A percentile compares a stretch with the other conserved stretches of the same genome.
These are phyloP conservation scores for Globisporangium perplexum DNA, from an alignment of 352 stramenopile genomes.

Conservation along the genomic window DNA sequence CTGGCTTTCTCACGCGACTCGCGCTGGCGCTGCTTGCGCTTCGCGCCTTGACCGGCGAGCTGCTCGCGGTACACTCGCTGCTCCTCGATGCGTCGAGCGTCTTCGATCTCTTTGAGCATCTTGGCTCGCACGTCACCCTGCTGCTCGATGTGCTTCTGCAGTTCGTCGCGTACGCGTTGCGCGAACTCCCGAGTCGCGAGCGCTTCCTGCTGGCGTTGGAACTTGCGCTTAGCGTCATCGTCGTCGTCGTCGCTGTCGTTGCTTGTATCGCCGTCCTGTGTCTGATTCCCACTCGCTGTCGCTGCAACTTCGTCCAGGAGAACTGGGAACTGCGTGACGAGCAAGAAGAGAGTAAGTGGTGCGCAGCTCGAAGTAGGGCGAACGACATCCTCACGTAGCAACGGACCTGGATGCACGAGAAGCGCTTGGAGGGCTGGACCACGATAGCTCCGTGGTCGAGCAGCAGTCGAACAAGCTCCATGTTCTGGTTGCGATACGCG, in stretches of 20 bases:
- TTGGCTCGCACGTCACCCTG: constrained; percentile 21
- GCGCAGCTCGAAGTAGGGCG: background rate
- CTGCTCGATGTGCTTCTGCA: constrained; percentile 18
- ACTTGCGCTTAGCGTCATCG: background rate
- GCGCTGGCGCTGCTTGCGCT: constrained; percentile 33
- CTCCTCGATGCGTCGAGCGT: constrained; percentile 36
- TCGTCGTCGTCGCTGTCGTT: constrained; percentile 1
- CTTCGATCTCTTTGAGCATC: constrained; percentile 28
- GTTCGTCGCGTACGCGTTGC: constrained; percentile 12
- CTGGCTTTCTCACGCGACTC: constrained; percentile 26
- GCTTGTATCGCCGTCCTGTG: background rate
- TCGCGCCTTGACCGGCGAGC: constrained; percentile 30
- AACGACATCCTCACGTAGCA: too few species aligned
- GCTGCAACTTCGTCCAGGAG: constrained; percentile 12
- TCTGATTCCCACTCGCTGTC: constrained; percentile 1
- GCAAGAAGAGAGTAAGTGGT: background rate
- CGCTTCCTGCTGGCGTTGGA: background rate
- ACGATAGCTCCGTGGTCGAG: constrained; percentile 38
- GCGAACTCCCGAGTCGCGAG: constrained; percentile 9
- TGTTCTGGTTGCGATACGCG: constrained; percentile 49
- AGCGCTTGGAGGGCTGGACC: constrained; percentile 21
- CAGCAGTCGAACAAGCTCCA: constrained; percentile 31
- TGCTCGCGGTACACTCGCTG: constrained; percentile 43
- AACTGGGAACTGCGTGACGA: constrained; percentile 11
- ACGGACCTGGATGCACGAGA: constrained; percentile 33